These are phyloP conservation scores for Amanita exitialis DNA, from an alignment of 768 basidiomycete genomes.

Conservation along the genomic window DNA sequence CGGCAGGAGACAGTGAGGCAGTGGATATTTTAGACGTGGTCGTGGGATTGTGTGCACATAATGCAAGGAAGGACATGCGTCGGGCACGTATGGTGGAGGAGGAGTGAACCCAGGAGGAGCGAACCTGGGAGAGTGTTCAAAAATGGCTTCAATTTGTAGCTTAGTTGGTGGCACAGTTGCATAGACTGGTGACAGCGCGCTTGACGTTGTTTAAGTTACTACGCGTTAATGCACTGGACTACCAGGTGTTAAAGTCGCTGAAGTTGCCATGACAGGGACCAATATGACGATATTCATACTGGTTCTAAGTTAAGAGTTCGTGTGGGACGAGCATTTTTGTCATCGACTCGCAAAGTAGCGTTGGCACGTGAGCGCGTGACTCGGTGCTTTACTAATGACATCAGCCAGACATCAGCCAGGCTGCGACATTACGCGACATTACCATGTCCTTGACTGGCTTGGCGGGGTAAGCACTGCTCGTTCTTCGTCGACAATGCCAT, in stretches of 20 bases:
- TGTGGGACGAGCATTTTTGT: no score
- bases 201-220: no score
- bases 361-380: no score
- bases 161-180: not conserved
- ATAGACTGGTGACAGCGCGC: not conserved
- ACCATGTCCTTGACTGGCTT: not conserved
- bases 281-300: no score
- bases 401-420: constrained; percentile 5
- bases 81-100: constrained; percentile 9
- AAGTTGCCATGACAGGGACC: no score
- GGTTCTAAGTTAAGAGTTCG: no score
- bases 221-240: no score
- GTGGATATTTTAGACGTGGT: constrained; percentile 11
- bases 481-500: not conserved
- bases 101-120: no score
- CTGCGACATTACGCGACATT: not conserved
- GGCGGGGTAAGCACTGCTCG: not conserved
- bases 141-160: constrained; percentile 7
- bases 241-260: no score
- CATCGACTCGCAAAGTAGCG: no score
- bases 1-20: constrained; percentile 4
- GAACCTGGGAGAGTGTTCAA: constrained; percentile 11
- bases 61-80: constrained; percentile 10
- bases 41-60: constrained; percentile 10
- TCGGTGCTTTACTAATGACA: no score